phyloP scores from a whole-genome alignment of 441 rosid species.

The Populus hybrid region DNA sequence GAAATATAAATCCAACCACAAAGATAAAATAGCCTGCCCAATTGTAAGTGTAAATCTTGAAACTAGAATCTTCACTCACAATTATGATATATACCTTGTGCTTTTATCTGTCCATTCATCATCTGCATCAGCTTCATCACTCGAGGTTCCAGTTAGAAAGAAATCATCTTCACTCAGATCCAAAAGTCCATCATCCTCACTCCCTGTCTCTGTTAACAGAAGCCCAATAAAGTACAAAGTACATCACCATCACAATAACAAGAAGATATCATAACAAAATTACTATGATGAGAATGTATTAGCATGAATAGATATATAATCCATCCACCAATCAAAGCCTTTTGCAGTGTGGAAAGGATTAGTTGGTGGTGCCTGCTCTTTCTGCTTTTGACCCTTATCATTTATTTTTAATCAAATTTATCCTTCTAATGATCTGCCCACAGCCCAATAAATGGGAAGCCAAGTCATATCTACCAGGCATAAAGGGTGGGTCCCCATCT shows the following conservation, averaged over 20 bases:
- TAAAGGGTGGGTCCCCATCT: neutral
- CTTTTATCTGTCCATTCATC: slow-evolving; percentile 97
- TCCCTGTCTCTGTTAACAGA: slow-evolving; percentile 70
- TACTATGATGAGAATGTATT: neutral
- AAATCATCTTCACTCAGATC: slow-evolving; percentile 92
- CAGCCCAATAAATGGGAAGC: neutral
- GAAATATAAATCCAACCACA: neutral
- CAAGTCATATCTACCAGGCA: neutral
- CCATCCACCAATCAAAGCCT: neutral
- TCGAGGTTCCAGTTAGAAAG: slow-evolving; percentile 75
- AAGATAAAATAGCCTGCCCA: neutral
- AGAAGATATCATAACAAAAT: neutral
- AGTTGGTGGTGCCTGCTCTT: neutral
- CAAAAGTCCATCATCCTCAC: slow-evolving; percentile 90
- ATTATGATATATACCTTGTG: slow-evolving; percentile 45
- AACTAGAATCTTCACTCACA: neutral
- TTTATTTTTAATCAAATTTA: neutral
- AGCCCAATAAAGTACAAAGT: slow-evolving; percentile 5
- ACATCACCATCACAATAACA: neutral
- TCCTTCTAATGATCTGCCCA: neutral
- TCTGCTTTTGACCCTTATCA: neutral
- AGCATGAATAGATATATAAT: neutral
- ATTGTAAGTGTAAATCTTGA: neutral
- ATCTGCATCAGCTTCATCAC: slow-evolving; percentile 95
- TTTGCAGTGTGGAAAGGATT: neutral